Conservation (phyloP, 345 rosid genomes). For the Draba incana region DNA sequence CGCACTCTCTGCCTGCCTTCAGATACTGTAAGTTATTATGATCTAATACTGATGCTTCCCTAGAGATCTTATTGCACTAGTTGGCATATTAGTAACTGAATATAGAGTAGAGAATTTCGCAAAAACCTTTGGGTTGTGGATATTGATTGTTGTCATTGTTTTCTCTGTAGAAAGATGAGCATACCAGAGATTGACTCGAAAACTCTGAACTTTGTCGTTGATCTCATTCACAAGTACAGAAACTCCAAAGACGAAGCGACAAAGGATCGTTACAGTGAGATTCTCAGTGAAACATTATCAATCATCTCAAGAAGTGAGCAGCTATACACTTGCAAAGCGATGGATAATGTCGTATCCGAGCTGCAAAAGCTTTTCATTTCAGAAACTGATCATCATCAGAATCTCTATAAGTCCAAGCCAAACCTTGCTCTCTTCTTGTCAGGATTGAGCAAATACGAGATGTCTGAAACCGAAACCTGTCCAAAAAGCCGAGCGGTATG, state of each 20-base stretch:
- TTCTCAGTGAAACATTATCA: conserved; percentile 57
- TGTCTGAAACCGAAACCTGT: conserved; percentile 66
- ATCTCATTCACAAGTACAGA: conserved; percentile 48
- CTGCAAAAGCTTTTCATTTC: conserved; percentile 67
- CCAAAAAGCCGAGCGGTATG: conserved; percentile 67
- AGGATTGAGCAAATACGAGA: conserved; percentile 61
- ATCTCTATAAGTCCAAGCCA: conserved; percentile 60
- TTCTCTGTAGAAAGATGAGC: conserved; percentile 59
- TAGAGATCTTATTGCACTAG: not conserved
- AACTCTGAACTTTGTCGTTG: conserved; percentile 62
- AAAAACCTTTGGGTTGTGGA: not conserved
- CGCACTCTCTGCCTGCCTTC: conserved; percentile 73
- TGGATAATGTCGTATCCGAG: conserved; percentile 65
- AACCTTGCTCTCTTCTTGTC: conserved; percentile 72
- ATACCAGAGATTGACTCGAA: conserved; percentile 57
- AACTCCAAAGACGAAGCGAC: conserved; percentile 43
- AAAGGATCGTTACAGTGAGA: conserved; percentile 45
- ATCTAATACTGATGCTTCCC: not conserved
- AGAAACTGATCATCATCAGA: conserved; percentile 40
- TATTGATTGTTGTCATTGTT: conserved; percentile 9
- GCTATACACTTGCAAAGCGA: conserved; percentile 60
- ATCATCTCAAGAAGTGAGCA: conserved; percentile 58
- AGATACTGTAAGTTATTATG: conserved; percentile 60
- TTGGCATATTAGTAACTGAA: not conserved
- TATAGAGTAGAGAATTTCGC: not conserved